These are phyloP conservation scores for Globisporangium abappressorium DNA, from an alignment of 352 stramenopile species.

Conservation along the genomic window DNA sequence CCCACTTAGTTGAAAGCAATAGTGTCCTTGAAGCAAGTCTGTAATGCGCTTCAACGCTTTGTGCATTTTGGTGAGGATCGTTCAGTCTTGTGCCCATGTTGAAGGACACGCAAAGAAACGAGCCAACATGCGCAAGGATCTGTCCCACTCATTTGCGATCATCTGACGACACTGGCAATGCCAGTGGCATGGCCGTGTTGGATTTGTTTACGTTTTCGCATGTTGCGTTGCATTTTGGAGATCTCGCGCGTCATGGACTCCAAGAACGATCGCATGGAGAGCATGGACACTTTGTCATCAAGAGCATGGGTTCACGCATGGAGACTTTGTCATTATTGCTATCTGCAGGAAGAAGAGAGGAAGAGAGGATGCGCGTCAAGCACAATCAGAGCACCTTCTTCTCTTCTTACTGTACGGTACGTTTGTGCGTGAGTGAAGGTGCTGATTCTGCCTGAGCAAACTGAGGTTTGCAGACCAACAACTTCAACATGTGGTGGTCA, in stretches of 20 bases:
- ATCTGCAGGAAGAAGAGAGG: too few relatives aligned
- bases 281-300: too few relatives aligned
- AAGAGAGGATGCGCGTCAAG: too few relatives aligned
- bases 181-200: background rate
- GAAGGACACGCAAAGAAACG: background rate
- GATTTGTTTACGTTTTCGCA: background rate
- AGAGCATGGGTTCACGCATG: too few relatives aligned
- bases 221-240: background rate
- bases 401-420: too few relatives aligned
- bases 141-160: background rate
- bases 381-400: too few relatives aligned
- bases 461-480: background rate
- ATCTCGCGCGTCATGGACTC: background rate
- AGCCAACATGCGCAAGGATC: background rate
- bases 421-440: background rate
- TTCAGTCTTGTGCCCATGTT: background rate
- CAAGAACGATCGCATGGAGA: background rate
- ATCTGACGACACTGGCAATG: background rate
- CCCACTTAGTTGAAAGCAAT: constrained; percentile 5
- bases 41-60: background rate
- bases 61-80: background rate
- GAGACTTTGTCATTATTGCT: too few relatives aligned
- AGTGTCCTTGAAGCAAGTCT: background rate
- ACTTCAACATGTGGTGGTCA: background rate
- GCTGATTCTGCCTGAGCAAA: background rate